These are phyloP conservation scores for Hibiscus mutabilis DNA, from an alignment of 345 rosid species.

Conservation along the genomic window DNA sequence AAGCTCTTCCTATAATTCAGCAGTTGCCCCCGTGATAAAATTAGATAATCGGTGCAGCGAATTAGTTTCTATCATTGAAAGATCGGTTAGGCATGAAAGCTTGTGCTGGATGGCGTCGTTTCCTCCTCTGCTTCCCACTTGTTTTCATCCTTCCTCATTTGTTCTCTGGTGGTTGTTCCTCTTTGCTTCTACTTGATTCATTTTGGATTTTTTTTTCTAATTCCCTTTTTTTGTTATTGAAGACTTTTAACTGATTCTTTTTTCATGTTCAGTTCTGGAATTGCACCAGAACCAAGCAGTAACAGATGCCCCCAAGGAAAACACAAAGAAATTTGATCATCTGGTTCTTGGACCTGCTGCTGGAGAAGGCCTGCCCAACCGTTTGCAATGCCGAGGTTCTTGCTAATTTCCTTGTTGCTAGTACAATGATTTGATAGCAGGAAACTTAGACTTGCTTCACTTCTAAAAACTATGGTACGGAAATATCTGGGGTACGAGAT, in stretches of 20 bases:
- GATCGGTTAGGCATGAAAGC: slow-evolving; percentile 33
- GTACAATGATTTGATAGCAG: background rate
- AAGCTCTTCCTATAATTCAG: background rate
- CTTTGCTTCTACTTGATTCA: background rate
- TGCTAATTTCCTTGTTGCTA: background rate
- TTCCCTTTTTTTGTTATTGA: background rate
- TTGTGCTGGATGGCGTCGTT: slow-evolving; percentile 61
- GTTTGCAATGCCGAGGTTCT: slow-evolving; percentile 77
- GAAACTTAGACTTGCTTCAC: background rate
- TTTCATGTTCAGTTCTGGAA: slow-evolving; percentile 30
- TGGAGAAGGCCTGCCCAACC: slow-evolving; percentile 72
- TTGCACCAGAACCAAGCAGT: slow-evolving; percentile 22
- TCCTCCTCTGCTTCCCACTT: slow-evolving; percentile 46
- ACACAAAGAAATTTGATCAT: slow-evolving; percentile 51
- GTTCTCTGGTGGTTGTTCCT: slow-evolving; percentile 34
- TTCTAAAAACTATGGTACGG: background rate
- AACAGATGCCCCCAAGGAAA: slow-evolving; percentile 22
- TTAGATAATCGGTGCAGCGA: background rate
- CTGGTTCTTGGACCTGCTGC: slow-evolving; percentile 66
- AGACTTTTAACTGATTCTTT: background rate
- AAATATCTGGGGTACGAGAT: background rate
- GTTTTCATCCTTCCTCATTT: slow-evolving; percentile 52
- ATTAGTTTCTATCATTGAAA: background rate
- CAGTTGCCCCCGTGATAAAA: background rate
- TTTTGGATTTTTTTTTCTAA: background rate